phyloP scores from a whole-genome alignment of 805 yeast genomes.

The Debaryomyces hansenii region DNA sequence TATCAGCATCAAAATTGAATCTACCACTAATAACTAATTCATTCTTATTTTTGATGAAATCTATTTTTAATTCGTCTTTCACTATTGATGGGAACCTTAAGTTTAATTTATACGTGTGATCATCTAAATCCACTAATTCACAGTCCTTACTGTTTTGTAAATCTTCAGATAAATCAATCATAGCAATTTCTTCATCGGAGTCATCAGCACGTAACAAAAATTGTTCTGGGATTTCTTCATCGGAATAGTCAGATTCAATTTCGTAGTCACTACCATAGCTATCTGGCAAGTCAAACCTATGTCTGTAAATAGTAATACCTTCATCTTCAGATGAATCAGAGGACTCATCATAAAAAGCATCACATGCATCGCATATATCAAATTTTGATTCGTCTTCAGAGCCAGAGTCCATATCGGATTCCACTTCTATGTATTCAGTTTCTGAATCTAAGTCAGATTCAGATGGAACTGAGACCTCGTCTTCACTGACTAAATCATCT shows the following conservation, averaged over 20 bases:
- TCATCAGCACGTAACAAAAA: slow-evolving; percentile 27
- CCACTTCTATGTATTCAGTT: slow-evolving; percentile 30
- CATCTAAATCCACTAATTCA: slow-evolving; percentile 39
- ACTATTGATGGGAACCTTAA: slow-evolving; percentile 43
- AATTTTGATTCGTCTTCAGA: slow-evolving; percentile 8
- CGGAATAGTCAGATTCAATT: slow-evolving; percentile 34
- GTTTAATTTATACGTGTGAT: slow-evolving; percentile 38
- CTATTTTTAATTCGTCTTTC: slow-evolving; percentile 40
- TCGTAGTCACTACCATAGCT: slow-evolving; percentile 21
- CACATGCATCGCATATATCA: slow-evolving; percentile 21
- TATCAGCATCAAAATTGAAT: slow-evolving; percentile 31
- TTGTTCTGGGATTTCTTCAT: slow-evolving; percentile 28
- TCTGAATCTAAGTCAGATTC: slow-evolving; percentile 25
- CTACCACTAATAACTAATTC: slow-evolving; percentile 43
- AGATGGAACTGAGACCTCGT: slow-evolving; percentile 20
- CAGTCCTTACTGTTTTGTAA: slow-evolving; percentile 44
- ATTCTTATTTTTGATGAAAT: slow-evolving; percentile 39
- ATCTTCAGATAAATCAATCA: slow-evolving; percentile 43
- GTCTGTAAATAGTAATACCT: slow-evolving; percentile 44
- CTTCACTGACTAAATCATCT: slow-evolving; percentile 32
- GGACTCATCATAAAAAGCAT: slow-evolving; percentile 18
- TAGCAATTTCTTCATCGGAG: slow-evolving; percentile 30
- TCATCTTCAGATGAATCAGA: slow-evolving; percentile 36
- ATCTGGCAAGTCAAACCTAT: slow-evolving; percentile 40
- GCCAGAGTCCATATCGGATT: slow-evolving; percentile 27